Conservation (phyloP, 129 eudicot genomes). For the Flaveria bidentis region DNA sequence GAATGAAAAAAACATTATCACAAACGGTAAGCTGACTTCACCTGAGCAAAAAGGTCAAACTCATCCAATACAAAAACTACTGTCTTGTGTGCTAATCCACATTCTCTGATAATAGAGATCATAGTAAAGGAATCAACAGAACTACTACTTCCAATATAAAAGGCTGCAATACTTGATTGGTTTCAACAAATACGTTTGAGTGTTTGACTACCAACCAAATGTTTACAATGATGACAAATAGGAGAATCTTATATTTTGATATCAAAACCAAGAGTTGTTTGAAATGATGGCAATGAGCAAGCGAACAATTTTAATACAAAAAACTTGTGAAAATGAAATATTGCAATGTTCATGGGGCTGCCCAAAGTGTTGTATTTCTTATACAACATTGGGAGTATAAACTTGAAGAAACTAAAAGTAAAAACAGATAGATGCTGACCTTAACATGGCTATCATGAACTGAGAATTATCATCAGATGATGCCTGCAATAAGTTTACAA, state of each 20-base stretch:
- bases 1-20: slow-evolving; percentile 7
- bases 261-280: slow-evolving; percentile 10
- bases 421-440: slow-evolving; percentile 41
- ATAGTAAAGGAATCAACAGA: slow-evolving; percentile 1
- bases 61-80: slow-evolving; percentile 79
- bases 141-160: slow-evolving; percentile 15
- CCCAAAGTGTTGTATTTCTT: neutral
- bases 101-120: slow-evolving; percentile 58
- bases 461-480: slow-evolving; percentile 92
- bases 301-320: neutral
- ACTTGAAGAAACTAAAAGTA: neutral
- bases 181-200: neutral
- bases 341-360: slow-evolving; percentile 4
- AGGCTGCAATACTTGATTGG: neutral
- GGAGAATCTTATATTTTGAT: neutral
- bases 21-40: slow-evolving; percentile 20
- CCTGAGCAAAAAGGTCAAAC: slow-evolving; percentile 97
- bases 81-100: slow-evolving; percentile 98
- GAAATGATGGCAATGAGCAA: neutral
- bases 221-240: neutral
- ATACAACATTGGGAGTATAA: neutral
- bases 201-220: slow-evolving; percentile 1
- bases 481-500: slow-evolving; percentile 58
- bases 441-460: slow-evolving; percentile 78
- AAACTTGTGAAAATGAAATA: neutral